Percentiles rank a stretch among this genome's conserved stretches.
Conservation (phyloP, 176 grass and related monocot species). For the Oryza glaberrima region DNA sequence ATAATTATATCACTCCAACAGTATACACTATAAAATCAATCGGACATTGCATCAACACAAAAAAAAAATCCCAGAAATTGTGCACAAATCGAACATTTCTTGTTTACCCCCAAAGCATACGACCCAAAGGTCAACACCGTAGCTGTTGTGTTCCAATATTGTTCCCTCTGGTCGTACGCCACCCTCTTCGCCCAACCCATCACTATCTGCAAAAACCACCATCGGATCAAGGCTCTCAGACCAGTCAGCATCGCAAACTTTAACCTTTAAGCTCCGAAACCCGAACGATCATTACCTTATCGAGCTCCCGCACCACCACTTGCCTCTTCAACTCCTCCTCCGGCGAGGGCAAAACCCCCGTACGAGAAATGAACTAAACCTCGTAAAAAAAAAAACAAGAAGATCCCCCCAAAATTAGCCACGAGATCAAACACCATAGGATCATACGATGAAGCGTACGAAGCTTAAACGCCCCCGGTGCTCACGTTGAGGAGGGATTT, state of each 20-base stretch:
- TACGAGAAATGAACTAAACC: constrained; percentile 53
- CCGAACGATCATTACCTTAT: constrained; percentile 49
- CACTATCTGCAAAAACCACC: constrained; percentile 60
- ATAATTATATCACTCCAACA: constrained; percentile 29
- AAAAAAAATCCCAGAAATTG: constrained; percentile 1
- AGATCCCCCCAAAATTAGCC: constrained; percentile 26
- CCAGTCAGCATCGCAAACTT: constrained; percentile 27
- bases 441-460: background rate
- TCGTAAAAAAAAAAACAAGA: constrained; percentile 20
- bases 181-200: constrained; percentile 66
- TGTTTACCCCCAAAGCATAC: constrained; percentile 77
- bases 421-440: constrained; percentile 10
- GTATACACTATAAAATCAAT: constrained; percentile 24
- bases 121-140: constrained; percentile 75
- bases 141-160: constrained; percentile 45
- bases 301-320: constrained; percentile 53
- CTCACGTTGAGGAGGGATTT: constrained; percentile 57
- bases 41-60: constrained; percentile 11
- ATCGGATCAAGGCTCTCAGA: constrained; percentile 20
- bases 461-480: background rate
- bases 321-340: constrained; percentile 61
- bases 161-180: constrained; percentile 43
- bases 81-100: constrained; percentile 29
- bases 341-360: constrained; percentile 50
- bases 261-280: constrained; percentile 10